These are phyloP conservation scores for Barnettozyma siamensis DNA, from an alignment of 805 yeast genomes.

Conservation along the genomic window DNA sequence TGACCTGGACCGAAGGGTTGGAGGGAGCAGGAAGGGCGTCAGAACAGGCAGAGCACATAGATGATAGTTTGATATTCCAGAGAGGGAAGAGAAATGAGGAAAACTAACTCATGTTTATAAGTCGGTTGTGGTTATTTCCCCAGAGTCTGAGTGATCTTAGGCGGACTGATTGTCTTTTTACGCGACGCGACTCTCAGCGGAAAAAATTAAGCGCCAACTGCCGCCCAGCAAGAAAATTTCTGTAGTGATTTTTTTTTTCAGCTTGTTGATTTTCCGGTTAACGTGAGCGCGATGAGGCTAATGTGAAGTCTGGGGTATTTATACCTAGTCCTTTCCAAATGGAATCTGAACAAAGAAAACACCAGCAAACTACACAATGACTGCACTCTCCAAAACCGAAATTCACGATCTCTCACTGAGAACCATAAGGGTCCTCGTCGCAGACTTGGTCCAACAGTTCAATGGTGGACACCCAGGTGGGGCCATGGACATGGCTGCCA, in stretches of 20 bases:
- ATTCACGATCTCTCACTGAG: constrained; percentile 26
- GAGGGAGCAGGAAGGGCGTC: background rate
- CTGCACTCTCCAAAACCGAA: constrained; percentile 6
- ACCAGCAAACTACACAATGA: constrained; percentile 5
- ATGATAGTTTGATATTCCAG: background rate
- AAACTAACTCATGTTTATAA: too few species aligned
- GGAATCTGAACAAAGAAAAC: background rate
- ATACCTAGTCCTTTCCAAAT: background rate
- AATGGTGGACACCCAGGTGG: constrained; percentile 38
- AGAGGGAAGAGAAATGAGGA: background rate
- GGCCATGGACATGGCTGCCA: constrained; percentile 38
- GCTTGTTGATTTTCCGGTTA: background rate
- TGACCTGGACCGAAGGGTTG: constrained; percentile 21
- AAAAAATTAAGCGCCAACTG: too few species aligned
- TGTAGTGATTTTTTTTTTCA: background rate
- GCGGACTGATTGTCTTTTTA: too few species aligned
- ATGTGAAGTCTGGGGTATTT: background rate
- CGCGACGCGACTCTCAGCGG: too few species aligned
- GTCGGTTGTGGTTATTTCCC: too few species aligned
- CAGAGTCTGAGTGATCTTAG: too few species aligned
- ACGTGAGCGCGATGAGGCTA: background rate
- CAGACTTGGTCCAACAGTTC: constrained; percentile 29
- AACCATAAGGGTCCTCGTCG: constrained; percentile 29
- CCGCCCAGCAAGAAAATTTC: too few species aligned
- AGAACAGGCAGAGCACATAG: background rate